These are phyloP conservation scores for Fraxinus baroniana DNA, from an alignment of 305 asterid species.

Conservation along the genomic window DNA sequence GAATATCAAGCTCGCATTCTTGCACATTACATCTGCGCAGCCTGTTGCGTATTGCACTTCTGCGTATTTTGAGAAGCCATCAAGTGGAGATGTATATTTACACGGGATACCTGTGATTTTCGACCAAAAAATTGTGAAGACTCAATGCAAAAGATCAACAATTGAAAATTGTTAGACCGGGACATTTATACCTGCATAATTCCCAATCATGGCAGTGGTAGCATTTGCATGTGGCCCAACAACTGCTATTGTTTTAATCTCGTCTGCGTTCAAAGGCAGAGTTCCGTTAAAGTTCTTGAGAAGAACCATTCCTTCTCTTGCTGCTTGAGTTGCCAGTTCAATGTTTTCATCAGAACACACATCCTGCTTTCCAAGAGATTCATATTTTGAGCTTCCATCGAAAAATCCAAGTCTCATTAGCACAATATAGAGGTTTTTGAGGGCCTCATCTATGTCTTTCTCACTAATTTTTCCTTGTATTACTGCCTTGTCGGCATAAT, in stretches of 20 bases:
- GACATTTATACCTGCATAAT: conserved; percentile 32
- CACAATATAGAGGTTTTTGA: conserved; percentile 30
- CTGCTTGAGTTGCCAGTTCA: conserved; percentile 40
- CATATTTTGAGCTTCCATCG: conserved; percentile 35
- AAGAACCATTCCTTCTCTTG: conserved; percentile 45
- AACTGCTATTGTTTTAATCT: conserved; percentile 34
- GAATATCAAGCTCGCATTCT: conserved; percentile 21
- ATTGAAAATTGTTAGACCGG: not conserved
- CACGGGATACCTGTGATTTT: conserved; percentile 35
- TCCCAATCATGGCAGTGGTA: conserved; percentile 36
- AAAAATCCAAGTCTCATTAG: conserved; percentile 44
- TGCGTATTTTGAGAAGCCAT: conserved; percentile 20
- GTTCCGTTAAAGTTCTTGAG: conserved; percentile 30
- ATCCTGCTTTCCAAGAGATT: conserved; percentile 24
- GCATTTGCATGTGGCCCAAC: conserved; percentile 49
- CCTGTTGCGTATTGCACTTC: conserved; percentile 27
- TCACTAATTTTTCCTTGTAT: conserved; percentile 35
- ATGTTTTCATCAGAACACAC: conserved; percentile 33
- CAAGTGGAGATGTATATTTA: conserved; percentile 21
- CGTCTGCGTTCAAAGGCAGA: conserved; percentile 27
- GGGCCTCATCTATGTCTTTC: conserved; percentile 30
- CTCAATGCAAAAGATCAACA: not conserved
- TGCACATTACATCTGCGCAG: conserved; percentile 32
- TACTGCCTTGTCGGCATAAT: conserved; percentile 30
- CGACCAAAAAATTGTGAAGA: not conserved